Percentiles rank a stretch among this genome's conserved stretches.
Evolutionary conservation across 2,329 filamentous ascomycete genomes (phyloP).

Genomic region (Penicillium olsonii): DNA sequence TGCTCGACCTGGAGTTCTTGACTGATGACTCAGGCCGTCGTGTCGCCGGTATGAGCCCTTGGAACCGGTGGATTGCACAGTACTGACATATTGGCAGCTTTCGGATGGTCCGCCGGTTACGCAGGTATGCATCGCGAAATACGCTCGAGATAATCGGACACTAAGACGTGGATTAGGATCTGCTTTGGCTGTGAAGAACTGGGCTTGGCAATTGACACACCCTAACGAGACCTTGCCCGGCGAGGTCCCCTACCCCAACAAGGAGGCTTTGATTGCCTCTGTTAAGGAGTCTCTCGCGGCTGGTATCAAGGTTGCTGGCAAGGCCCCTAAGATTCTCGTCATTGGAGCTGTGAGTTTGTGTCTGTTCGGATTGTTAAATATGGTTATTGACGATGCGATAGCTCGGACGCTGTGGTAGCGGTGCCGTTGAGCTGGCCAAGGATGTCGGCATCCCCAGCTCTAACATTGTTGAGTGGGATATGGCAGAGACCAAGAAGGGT

Average conservation of each 20-base stretch:
- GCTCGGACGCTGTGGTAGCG: slow-evolving; percentile 71
- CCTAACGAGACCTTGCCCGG: slow-evolving; percentile 66
- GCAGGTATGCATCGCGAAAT: slow-evolving; percentile 45
- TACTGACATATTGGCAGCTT: slow-evolving; percentile 32
- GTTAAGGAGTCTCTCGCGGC: slow-evolving; percentile 70
- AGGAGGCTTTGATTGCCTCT: slow-evolving; percentile 69
- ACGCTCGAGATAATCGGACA: background rate
- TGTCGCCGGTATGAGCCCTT: slow-evolving; percentile 38
- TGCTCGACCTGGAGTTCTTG: slow-evolving; percentile 87
- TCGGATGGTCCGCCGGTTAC: slow-evolving; percentile 72
- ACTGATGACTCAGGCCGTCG: slow-evolving; percentile 68
- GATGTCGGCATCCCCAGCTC: slow-evolving; percentile 71
- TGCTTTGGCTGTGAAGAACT: slow-evolving; percentile 74
- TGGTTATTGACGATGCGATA: slow-evolving; percentile 19
- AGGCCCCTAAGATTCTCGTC: slow-evolving; percentile 72
- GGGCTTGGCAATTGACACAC: slow-evolving; percentile 79
- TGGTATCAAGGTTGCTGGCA: slow-evolving; percentile 67
- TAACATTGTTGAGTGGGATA: slow-evolving; percentile 74
- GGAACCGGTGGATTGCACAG: background rate
- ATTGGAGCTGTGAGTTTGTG: slow-evolving; percentile 66
- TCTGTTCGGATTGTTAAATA: background rate
- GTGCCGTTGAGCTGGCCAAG: slow-evolving; percentile 77
- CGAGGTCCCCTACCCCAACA: slow-evolving; percentile 63
- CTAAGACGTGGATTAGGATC: slow-evolving; percentile 49
- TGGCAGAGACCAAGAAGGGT: slow-evolving; percentile 73